phyloP scores from a whole-genome alignment of 208 protist species.

The Lotmaria passim region DNA sequence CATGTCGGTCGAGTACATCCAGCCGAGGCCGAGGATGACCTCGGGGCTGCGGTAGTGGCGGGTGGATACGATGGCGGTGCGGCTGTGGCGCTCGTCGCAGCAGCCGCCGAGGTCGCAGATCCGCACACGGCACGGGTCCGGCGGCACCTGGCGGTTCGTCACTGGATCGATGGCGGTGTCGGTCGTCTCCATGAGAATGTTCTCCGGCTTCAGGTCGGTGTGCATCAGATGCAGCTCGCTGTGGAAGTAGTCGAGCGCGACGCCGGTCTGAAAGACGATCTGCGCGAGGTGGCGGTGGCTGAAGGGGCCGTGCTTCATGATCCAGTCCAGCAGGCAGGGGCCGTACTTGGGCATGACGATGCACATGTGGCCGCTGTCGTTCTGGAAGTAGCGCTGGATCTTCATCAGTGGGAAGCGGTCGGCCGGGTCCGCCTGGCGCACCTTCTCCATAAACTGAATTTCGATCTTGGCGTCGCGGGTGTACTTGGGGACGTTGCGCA shows the following conservation, averaged over 20 bases:
- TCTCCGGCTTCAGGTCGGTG: constrained; percentile 86
- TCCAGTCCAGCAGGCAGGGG: constrained; percentile 82
- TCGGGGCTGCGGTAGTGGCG: constrained; percentile 79
- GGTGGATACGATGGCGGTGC: constrained; percentile 43
- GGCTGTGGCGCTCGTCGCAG: constrained; percentile 44
- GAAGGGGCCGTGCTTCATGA: constrained; percentile 80
- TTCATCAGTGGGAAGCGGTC: constrained; percentile 83
- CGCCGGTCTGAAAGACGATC: constrained; percentile 75
- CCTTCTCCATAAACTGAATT: constrained; percentile 87
- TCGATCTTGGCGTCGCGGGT: constrained; percentile 88
- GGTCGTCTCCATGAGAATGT: constrained; percentile 77
- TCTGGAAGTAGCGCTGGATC: constrained; percentile 84
- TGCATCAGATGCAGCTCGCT: constrained; percentile 76
- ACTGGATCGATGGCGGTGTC: constrained; percentile 81
- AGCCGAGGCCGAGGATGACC: constrained; percentile 76
- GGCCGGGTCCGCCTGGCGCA: constrained; percentile 61
- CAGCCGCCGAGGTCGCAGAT: constrained; percentile 67
- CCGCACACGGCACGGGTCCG: constrained; percentile 57
- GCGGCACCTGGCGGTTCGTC: constrained; percentile 40
- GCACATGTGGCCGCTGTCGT: constrained; percentile 84
- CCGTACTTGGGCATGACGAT: constrained; percentile 78
- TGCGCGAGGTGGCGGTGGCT: constrained; percentile 75
- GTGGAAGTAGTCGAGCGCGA: constrained; percentile 82
- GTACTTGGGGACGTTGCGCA: constrained; percentile 87
- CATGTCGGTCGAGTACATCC: constrained; percentile 70